Base-by-base conservation (phyloP, 208 protist species). In the Borovskyia barvae region DNA sequence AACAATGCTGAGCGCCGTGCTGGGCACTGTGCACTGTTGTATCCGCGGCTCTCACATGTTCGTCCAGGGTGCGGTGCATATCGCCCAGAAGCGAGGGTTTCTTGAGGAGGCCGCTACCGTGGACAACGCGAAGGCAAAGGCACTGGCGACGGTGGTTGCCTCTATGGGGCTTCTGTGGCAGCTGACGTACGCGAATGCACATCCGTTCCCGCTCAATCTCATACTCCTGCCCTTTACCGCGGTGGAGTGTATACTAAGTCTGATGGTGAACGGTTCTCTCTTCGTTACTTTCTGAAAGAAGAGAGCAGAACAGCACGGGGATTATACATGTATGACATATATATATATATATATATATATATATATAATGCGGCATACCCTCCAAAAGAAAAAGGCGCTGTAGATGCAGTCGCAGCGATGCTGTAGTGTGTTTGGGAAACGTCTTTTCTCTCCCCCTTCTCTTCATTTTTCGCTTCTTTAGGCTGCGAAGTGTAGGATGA, bases 121-220 rank as follows among this genome's bases (percentile, higher is more conserved):
- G 50, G 47, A 83, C 22, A 69, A 46, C 54, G 36, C 35, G 19
- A 82, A 74, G 49, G 72, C 64, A 8, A 70, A 72, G 40, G 40
- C 63, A n/a, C 62, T 89, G 4, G 62, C 85, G 3, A 54, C 47
- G 22, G 64, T 82, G 9, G 51, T 95, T 19, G 73, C 85, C 2
- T 43, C 53, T 40, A 42, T 87, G 41, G 90, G 90, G 29, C 75
- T 95, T 52, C 51, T 85, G 24, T 95, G 84, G 70, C 90, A 95
- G 69, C 33, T 76, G 2, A 54, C 68, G 8, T 68, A 83, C 56
- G 52, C 74, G 37, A 57, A 63, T 20, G 52, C 74, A 14, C 41
- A 92, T 11, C 78, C 82, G 1, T 95, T 95, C 65, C 87, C 90
- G 6, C 53, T 95, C 30, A 89, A 84, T 53, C 2, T 95, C 17